Conservation (phyloP, 2,329 filamentous ascomycete genomes). For the Lasiodiplodia gonubiensis region DNA sequence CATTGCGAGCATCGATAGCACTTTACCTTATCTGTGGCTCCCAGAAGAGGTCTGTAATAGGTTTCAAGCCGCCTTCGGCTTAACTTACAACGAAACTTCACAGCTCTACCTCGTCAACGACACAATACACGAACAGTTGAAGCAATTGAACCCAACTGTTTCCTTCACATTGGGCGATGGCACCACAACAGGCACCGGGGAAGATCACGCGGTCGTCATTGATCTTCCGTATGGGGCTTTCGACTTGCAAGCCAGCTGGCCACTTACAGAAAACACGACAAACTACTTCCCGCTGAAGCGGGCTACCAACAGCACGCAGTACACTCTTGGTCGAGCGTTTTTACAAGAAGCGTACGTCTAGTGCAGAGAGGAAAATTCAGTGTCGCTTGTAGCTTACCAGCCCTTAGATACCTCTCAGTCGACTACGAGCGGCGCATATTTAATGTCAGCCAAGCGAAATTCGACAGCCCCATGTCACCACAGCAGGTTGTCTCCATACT, state of each 20-base stretch:
- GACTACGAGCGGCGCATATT: too few relatives aligned
- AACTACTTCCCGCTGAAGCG: not conserved
- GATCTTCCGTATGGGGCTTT: not conserved
- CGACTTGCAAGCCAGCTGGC: not conserved
- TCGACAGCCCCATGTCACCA: too few relatives aligned
- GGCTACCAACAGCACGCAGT: not conserved
- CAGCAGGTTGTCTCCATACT: too few relatives aligned
- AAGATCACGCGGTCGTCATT: not conserved
- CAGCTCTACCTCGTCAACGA: not conserved
- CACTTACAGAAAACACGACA: not conserved
- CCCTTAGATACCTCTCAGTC: too few relatives aligned
- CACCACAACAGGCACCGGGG: not conserved
- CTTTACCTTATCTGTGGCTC: not conserved
- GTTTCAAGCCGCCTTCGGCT: not conserved
- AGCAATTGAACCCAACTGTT: not conserved
- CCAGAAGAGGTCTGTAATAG: not conserved
- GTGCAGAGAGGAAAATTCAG: too few relatives aligned
- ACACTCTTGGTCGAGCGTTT: not conserved
- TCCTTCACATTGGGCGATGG: not conserved
- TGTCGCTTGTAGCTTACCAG: too few relatives aligned
- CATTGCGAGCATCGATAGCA: not conserved
- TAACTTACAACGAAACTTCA: not conserved
- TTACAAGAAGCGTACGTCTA: not conserved
- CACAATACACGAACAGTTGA: not conserved
- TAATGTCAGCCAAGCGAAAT: too few relatives aligned